A percentile compares a stretch with the other conserved stretches of the same genome.
These are phyloP conservation scores for Cymodocea nodosa DNA, from an alignment of 116 monocot genomes.

Conservation along the genomic window DNA sequence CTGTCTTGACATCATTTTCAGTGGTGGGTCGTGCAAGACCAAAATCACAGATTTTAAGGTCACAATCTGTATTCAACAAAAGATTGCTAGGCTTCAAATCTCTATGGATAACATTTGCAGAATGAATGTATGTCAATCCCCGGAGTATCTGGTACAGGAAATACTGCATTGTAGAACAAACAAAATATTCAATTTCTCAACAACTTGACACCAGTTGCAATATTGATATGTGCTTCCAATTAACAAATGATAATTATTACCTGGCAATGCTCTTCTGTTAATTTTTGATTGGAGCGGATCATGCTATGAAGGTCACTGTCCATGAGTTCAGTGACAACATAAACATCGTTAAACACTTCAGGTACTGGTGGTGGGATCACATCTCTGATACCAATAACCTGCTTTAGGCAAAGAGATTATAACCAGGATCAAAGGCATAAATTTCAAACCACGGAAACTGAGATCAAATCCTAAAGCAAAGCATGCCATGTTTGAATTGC, in stretches of 20 bases:
- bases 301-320: slow-evolving; percentile 89
- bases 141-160: slow-evolving; percentile 97
- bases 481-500: not conserved
- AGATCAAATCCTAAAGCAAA: not conserved
- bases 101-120: slow-evolving; percentile 87
- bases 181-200: not conserved
- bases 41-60: slow-evolving; percentile 94
- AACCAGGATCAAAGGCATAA: not conserved
- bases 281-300: slow-evolving; percentile 81
- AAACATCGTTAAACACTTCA: slow-evolving; percentile 73
- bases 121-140: slow-evolving; percentile 91
- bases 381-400: slow-evolving; percentile 79
- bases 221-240: not conserved
- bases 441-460: no score
- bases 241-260: slow-evolving; percentile 12
- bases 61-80: slow-evolving; percentile 79
- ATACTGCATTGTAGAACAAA: slow-evolving; percentile 37
- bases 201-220: not conserved
- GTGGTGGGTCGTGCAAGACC: slow-evolving; percentile 84
- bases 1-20: slow-evolving; percentile 82
- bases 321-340: slow-evolving; percentile 91
- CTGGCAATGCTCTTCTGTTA: slow-evolving; percentile 91
- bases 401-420: not conserved
- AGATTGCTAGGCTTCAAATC: slow-evolving; percentile 95
- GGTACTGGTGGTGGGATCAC: slow-evolving; percentile 75